phyloP scores from a whole-genome alignment of 2,329 filamentous ascomycete genomes.

The Lasiodiplodia sp. region DNA sequence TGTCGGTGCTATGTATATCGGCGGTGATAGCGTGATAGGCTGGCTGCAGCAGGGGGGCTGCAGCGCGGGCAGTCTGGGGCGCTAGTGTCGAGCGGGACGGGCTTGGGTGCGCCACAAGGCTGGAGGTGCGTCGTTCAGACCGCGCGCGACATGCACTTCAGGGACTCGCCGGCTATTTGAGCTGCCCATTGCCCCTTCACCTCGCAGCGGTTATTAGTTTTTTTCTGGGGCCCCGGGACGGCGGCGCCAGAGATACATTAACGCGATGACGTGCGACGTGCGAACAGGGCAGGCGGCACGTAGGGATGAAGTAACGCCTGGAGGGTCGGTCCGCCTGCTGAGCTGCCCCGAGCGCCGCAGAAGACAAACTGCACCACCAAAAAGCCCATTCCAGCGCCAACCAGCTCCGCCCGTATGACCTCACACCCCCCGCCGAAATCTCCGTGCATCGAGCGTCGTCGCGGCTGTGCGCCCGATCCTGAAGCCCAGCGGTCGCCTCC shows the following conservation, averaged over 20 bases:
- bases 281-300: neutral
- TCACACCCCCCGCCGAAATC: neutral
- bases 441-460: neutral
- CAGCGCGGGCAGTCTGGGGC: constrained; percentile 13
- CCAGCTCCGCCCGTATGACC: constrained; percentile 1
- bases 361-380: neutral
- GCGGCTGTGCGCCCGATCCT: neutral
- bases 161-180: constrained; percentile 6
- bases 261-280: constrained; percentile 23
- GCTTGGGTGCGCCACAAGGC: constrained; percentile 62
- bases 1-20: constrained; percentile 20
- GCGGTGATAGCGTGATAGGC: constrained; percentile 16
- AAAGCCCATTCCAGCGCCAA: constrained; percentile 1
- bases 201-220: neutral
- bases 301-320: constrained; percentile 21
- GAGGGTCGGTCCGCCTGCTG: constrained; percentile 16
- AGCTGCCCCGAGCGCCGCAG: constrained; percentile 6
- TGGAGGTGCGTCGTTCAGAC: constrained; percentile 68
- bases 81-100: neutral
- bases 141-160: neutral
- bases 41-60: constrained; percentile 6
- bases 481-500: neutral
- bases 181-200: neutral
- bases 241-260: constrained; percentile 26
- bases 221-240: neutral